phyloP scores from a whole-genome alignment of 2,329 filamentous ascomycete genomes.

The Thelonectria blattea region DNA sequence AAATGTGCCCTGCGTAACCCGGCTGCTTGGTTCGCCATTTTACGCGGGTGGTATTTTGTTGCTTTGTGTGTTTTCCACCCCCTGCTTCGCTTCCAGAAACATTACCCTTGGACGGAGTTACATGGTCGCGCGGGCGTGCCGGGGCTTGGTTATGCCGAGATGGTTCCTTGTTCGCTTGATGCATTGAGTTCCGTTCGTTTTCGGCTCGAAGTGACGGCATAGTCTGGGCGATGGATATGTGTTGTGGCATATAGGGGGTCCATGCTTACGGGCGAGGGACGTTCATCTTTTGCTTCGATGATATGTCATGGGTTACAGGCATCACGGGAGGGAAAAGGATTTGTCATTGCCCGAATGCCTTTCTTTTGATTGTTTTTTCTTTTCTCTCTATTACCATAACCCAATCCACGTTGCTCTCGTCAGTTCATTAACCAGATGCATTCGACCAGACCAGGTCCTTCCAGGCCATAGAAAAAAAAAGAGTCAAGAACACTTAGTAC shows the following conservation, averaged over 20 bases:
- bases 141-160: not conserved
- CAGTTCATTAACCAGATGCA: conserved; percentile 29
- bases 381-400: conserved; percentile 21
- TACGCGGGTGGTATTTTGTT: not conserved
- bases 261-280: no score
- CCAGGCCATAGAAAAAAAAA: conserved; percentile 9
- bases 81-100: not conserved
- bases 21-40: not conserved
- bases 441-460: conserved; percentile 28
- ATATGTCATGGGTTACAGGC: not conserved
- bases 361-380: conserved; percentile 23
- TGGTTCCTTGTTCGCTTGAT: not conserved
- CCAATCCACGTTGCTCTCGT: conserved; percentile 29
- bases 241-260: no score
- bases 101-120: not conserved
- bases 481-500: conserved; percentile 69
- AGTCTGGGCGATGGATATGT: no score
- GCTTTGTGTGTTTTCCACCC: not conserved
- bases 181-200: not conserved
- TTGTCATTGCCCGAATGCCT: conserved; percentile 25
- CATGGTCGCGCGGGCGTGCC: not conserved
- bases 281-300: no score
- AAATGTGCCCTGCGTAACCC: not conserved
- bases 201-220: not conserved
- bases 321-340: not conserved